Percentiles rank a stretch among this genome's conserved stretches.
Evolutionary conservation across 768 basidiomycete genomes (phyloP).

Genomic region (Udeniomyces megalosporus): DNA sequence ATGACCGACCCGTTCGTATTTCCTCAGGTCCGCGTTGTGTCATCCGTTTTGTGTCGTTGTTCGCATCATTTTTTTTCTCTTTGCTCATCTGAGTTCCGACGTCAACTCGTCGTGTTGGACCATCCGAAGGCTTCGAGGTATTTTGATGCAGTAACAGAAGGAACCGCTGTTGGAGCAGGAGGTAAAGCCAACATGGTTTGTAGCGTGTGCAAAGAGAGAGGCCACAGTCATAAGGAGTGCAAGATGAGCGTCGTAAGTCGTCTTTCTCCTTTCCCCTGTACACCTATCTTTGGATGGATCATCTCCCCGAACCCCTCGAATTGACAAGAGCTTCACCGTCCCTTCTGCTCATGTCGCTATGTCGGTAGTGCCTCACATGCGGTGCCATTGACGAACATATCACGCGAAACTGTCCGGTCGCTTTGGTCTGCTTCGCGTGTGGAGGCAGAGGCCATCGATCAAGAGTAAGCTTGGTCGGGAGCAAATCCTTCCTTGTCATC

Average conservation of each 20-base stretch:
- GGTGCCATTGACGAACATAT: slow-evolving; percentile 11
- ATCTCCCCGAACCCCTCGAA: too few species aligned
- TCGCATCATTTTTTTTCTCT: background rate
- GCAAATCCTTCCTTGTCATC: too few species aligned
- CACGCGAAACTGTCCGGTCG: slow-evolving; percentile 15
- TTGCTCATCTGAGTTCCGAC: background rate
- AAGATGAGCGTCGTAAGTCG: slow-evolving; percentile 6
- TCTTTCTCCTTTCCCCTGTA: background rate
- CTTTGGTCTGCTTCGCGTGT: slow-evolving; percentile 14
- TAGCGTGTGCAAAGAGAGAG: slow-evolving; percentile 12
- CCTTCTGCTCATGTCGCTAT: background rate
- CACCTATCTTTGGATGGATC: too few species aligned
- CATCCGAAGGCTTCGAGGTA: slow-evolving; percentile 4
- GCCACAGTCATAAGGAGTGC: slow-evolving; percentile 12
- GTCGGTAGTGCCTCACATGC: slow-evolving; percentile 13
- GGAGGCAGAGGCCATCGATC: slow-evolving; percentile 15
- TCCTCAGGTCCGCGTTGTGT: background rate
- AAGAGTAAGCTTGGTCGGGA: background rate
- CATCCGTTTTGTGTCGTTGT: background rate
- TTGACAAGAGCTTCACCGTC: background rate
- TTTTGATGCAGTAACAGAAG: slow-evolving; percentile 8
- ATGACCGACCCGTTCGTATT: slow-evolving; percentile 7
- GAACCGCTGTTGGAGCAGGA: background rate
- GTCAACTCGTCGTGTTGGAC: too few species aligned
- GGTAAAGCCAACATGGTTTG: slow-evolving; percentile 14